phyloP scores from a whole-genome alignment of 768 basidiomycete species.

The Leccinum longicurvipes region DNA sequence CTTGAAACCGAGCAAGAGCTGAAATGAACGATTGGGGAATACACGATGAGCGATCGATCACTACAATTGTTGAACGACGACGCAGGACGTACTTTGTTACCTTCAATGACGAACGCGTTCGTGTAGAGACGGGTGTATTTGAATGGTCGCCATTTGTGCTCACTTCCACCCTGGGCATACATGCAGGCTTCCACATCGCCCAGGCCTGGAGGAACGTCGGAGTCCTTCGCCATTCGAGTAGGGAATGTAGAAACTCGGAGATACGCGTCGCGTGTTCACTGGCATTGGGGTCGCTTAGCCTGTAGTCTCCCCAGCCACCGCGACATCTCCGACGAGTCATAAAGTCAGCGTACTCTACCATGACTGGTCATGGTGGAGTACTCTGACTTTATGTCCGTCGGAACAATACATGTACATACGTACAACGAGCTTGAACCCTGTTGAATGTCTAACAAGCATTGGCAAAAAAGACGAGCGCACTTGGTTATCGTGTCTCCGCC shows the following conservation, averaged over 20 bases:
- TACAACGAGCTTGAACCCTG: no score
- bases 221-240: conserved; percentile 11
- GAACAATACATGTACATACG: no score
- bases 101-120: conserved; percentile 63
- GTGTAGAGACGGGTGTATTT: conserved; percentile 52
- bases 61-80: background rate
- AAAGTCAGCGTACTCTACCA: background rate
- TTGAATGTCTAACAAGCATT: no score
- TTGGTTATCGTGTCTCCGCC: no score
- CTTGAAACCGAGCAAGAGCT: conserved; percentile 75
- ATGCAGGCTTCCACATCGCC: conserved; percentile 23
- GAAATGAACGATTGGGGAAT: conserved; percentile 34
- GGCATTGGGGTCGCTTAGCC: background rate
- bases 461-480: no score
- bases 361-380: no score
- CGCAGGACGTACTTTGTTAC: conserved; percentile 39
- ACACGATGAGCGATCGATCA: background rate
- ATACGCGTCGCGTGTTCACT: background rate
- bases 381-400: no score
- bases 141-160: conserved; percentile 46
- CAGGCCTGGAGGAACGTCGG: conserved; percentile 41
- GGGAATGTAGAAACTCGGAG: background rate
- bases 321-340: background rate
- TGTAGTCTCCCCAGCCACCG: no score
- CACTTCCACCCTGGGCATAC: conserved; percentile 39